Conservation (phyloP, 1,284 basidiomycete genomes). For the Marasmius fiardii region DNA sequence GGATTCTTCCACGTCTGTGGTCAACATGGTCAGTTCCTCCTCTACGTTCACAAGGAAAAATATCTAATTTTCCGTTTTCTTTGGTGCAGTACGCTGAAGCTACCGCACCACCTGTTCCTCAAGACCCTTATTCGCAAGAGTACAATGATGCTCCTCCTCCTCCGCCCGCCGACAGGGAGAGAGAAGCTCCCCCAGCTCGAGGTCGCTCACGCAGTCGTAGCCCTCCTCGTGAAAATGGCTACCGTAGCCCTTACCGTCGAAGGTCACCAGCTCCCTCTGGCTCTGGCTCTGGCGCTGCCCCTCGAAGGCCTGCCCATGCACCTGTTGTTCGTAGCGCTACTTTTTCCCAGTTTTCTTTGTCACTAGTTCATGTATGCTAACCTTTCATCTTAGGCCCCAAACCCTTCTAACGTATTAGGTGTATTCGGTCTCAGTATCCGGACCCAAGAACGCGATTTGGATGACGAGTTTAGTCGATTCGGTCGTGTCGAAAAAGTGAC, state of each 20-base stretch:
- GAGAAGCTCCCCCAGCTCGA: conserved; percentile 33
- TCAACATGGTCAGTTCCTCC: not conserved
- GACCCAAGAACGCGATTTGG: conserved; percentile 90
- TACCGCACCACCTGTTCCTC: conserved; percentile 37
- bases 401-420: conserved; percentile 88
- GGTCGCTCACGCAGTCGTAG: conserved; percentile 75
- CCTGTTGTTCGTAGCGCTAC: conserved; percentile 55
- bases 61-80: no score
- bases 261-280: conserved; percentile 41
- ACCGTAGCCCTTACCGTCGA: conserved; percentile 50
- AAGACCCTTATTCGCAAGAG: conserved; percentile 80
- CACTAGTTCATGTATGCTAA: conserved; percentile 32
- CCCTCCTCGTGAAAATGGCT: conserved; percentile 48
- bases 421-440: conserved; percentile 96
- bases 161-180: conserved; percentile 23
- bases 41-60: no score
- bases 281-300: conserved; percentile 37
- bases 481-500: conserved; percentile 94
- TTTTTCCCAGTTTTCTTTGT: conserved; percentile 24
- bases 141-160: conserved; percentile 52
- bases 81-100: conserved; percentile 72
- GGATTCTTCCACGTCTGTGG: not conserved
- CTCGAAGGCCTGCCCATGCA: conserved; percentile 65
- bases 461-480: conserved; percentile 88
- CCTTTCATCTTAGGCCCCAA: conserved; percentile 53